Evolutionary conservation across 805 yeast species (phyloP).

Genomic region (Cephaloascus fragrans): DNA sequence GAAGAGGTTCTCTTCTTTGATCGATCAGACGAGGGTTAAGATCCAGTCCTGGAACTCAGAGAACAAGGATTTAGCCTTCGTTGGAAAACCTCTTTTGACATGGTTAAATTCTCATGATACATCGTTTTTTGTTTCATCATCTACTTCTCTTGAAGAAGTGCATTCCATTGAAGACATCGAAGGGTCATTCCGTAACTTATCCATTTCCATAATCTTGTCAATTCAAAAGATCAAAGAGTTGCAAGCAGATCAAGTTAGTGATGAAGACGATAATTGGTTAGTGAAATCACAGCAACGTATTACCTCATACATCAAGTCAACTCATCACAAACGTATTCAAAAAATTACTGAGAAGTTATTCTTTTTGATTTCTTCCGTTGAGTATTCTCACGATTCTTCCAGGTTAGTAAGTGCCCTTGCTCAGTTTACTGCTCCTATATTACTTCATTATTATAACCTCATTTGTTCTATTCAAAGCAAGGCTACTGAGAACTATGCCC

Average conservation of each 20-base stretch:
- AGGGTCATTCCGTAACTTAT: constrained; percentile 33
- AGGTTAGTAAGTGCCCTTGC: constrained; percentile 34
- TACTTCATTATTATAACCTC: constrained; percentile 50
- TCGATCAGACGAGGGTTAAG: neutral
- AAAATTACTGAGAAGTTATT: constrained; percentile 24
- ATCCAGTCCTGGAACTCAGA: neutral
- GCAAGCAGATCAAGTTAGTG: constrained; percentile 21
- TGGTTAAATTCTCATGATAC: constrained; percentile 29
- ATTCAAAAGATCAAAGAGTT: constrained; percentile 49
- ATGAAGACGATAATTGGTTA: constrained; percentile 66
- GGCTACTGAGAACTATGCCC: constrained; percentile 36
- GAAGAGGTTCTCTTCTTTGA: constrained; percentile 4
- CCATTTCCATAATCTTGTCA: constrained; percentile 52
- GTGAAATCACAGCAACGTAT: constrained; percentile 34
- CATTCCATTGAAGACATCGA: constrained; percentile 30
- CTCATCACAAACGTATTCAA: constrained; percentile 28
- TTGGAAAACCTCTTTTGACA: constrained; percentile 33
- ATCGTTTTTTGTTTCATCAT: constrained; percentile 11
- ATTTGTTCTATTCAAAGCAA: constrained; percentile 30
- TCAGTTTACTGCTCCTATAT: constrained; percentile 51
- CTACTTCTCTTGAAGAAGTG: constrained; percentile 13
- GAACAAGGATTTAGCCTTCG: constrained; percentile 26
- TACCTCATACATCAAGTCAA: constrained; percentile 26
- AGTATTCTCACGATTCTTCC: constrained; percentile 27
- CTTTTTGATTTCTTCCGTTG: constrained; percentile 19